Evolutionary conservation across 257 asterid species (phyloP).

Genomic region (Fraxinus anomala): DNA sequence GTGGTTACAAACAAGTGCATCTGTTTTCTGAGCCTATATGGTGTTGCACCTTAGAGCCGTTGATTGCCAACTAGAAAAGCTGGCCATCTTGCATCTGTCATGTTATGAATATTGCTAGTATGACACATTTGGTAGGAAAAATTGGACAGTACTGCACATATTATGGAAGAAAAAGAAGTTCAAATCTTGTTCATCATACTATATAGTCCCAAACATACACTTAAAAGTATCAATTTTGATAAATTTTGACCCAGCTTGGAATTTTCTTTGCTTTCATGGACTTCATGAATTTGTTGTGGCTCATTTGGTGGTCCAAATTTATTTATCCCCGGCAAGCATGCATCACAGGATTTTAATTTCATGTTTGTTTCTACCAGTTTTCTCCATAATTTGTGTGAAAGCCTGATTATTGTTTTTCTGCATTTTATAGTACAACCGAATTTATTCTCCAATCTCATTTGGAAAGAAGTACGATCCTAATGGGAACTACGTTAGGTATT

Average conservation of each 20-base stretch:
- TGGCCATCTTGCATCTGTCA: background rate
- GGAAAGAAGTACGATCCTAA: conserved; percentile 91
- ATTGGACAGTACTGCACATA: background rate
- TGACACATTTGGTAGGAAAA: background rate
- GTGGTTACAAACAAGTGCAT: conserved; percentile 8
- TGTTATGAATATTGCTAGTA: background rate
- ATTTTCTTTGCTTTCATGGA: background rate
- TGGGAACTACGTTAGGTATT: conserved; percentile 80
- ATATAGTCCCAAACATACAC: background rate
- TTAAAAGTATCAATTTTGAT: background rate
- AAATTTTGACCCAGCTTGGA: background rate
- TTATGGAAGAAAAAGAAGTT: background rate
- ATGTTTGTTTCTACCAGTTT: background rate
- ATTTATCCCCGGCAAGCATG: background rate
- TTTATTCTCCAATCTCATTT: conserved; percentile 89
- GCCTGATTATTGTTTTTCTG: conserved; percentile 25
- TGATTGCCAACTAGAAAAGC: background rate
- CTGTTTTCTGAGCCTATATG: conserved; percentile 13
- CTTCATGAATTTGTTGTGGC: background rate
- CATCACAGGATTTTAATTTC: background rate
- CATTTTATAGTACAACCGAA: conserved; percentile 71
- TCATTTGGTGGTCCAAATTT: background rate
- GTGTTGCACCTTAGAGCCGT: background rate
- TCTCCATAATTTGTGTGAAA: background rate
- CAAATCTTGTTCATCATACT: background rate